A percentile compares a stretch with the other conserved stretches of the same genome.
Conservation (phyloP, 129 eudicot species). For the Helianthus annuus region HanXRQr2.0-SUNRISE NC_035441.2:120067787-120068286, state of each 20-base stretch:
- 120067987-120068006: background rate
- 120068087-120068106: slow-evolving; percentile 82
- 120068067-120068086: slow-evolving; percentile 75
- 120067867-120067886: background rate
- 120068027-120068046: too few relatives aligned
- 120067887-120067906: background rate
- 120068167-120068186: slow-evolving; percentile 88
- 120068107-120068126: slow-evolving; percentile 72
- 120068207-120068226: slow-evolving; percentile 14
- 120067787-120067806: slow-evolving; percentile 99
- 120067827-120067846: slow-evolving; percentile 24
- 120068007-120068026: background rate
- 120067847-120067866: background rate
- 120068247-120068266: slow-evolving; percentile 16
- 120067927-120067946: background rate
- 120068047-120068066: slow-evolving; percentile 8
- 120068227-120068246: slow-evolving; percentile 4
- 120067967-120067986: background rate
- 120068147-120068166: slow-evolving; percentile 95
- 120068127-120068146: slow-evolving; percentile 80
- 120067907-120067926: background rate
- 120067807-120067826: slow-evolving; percentile 95
- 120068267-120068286: background rate
- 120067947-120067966: background rate
- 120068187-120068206: slow-evolving; percentile 90